These are phyloP conservation scores for Zalaria obscura DNA, from an alignment of 2,329 filamentous ascomycete species.

Conservation along the genomic window DNA sequence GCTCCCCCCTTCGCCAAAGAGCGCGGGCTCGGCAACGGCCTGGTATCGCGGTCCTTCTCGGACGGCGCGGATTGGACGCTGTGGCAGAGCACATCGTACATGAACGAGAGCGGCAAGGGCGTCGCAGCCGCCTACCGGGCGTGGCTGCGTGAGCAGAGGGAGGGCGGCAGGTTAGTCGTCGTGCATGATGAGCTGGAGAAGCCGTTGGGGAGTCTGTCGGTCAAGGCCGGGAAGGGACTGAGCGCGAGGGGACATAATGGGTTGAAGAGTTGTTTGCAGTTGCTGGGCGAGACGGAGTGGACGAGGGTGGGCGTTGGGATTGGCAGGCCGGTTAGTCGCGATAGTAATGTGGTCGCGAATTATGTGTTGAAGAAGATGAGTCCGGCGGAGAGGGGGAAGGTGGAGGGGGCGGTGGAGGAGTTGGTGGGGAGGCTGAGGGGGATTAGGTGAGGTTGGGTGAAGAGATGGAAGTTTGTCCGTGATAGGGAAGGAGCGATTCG, in stretches of 20 bases:
- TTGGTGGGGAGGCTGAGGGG: conserved; percentile 23
- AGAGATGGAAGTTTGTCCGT: too few species aligned
- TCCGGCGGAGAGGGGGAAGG: conserved; percentile 28
- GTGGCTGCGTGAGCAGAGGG: conserved; percentile 24
- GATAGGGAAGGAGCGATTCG: too few species aligned
- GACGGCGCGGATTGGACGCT: conserved; percentile 40
- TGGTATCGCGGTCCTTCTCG: conserved; percentile 1
- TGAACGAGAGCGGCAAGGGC: conserved; percentile 73
- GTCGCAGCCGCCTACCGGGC: conserved; percentile 52
- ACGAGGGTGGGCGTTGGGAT: conserved; percentile 62
- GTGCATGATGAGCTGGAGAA: conserved; percentile 83
- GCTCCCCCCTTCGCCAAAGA: conserved; percentile 19
- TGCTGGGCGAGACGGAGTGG: conserved; percentile 79
- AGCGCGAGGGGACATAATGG: conserved; percentile 31
- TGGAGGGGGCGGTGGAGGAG: conserved; percentile 17
- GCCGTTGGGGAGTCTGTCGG: conserved; percentile 50
- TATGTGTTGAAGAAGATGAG: conserved; percentile 66
- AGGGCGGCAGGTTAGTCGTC: conserved; percentile 47
- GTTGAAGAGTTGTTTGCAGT: conserved; percentile 54
- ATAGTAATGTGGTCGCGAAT: conserved; percentile 50
- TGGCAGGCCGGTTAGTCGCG: conserved; percentile 61
- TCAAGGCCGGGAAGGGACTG: conserved; percentile 39
- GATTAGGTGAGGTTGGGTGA: conserved; percentile 8
- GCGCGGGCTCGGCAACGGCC: conserved; percentile 19
- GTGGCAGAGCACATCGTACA: conserved; percentile 60